phyloP scores from a whole-genome alignment of 805 yeast species.

The Aciculoconidium aculeatum region DNA sequence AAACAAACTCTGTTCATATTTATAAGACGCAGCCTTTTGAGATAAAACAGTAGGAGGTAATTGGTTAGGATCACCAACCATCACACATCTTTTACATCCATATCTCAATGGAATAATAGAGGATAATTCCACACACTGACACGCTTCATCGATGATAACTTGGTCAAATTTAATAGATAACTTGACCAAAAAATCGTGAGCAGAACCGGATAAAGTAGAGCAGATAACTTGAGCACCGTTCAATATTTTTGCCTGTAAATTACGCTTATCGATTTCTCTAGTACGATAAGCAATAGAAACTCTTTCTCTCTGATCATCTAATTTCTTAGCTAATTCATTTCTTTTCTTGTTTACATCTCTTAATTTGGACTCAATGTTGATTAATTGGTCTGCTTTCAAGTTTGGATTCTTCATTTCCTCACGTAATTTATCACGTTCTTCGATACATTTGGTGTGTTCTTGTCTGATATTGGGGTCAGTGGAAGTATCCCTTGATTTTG shows the following conservation, averaged over 20 bases:
- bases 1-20: conserved; percentile 87
- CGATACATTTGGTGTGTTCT: conserved; percentile 46
- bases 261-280: conserved; percentile 71
- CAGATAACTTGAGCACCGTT: conserved; percentile 80
- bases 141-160: conserved; percentile 94
- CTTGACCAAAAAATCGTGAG: conserved; percentile 76
- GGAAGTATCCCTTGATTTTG: conserved; percentile 24
- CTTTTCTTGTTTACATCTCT: conserved; percentile 56
- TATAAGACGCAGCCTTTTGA: conserved; percentile 70
- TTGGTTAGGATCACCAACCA: conserved; percentile 99
- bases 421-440: conserved; percentile 53
- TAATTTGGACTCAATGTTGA: conserved; percentile 43
- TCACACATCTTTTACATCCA: conserved; percentile 83
- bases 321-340: conserved; percentile 61
- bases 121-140: conserved; percentile 92
- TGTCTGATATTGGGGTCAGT: conserved; percentile 46
- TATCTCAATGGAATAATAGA: conserved; percentile 88
- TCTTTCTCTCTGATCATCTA: conserved; percentile 76
- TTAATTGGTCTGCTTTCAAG: conserved; percentile 36
- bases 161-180: conserved; percentile 78
- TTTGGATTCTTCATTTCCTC: conserved; percentile 25
- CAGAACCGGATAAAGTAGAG: conserved; percentile 89
- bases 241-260: conserved; percentile 66
- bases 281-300: conserved; percentile 64
- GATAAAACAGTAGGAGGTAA: conserved; percentile 95